A percentile compares a stretch with the other conserved stretches of the same genome.
Conservation (phyloP, 2,329 filamentous ascomycete genomes). For the Botrytis pseudocinerea region DNA sequence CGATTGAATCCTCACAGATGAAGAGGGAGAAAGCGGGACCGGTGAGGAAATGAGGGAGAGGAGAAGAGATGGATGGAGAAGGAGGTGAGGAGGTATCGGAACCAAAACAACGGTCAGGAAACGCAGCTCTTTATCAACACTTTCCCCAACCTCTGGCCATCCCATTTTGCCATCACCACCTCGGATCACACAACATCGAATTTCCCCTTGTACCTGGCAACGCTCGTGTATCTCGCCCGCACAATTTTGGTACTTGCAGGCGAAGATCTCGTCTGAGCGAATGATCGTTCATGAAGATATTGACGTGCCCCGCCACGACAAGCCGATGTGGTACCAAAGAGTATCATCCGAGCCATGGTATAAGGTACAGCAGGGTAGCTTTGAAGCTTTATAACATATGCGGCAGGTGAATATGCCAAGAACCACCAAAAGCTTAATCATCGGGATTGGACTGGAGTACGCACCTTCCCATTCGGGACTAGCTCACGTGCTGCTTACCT, state of each 20-base stretch:
- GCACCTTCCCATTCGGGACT: background rate
- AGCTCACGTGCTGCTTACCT: background rate
- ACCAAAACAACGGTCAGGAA: background rate
- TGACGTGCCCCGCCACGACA: background rate
- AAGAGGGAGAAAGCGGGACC: background rate
- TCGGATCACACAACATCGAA: background rate
- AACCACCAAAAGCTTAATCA: background rate
- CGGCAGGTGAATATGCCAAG: slow-evolving; percentile 9
- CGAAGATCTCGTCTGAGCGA: background rate
- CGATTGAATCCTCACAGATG: background rate
- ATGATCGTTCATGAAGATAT: background rate
- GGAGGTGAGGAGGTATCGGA: background rate
- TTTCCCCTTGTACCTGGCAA: slow-evolving; percentile 1
- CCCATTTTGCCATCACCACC: background rate
- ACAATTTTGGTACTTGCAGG: background rate
- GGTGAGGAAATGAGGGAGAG: background rate
- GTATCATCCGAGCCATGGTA: background rate
- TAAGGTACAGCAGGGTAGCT: background rate
- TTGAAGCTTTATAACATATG: background rate
- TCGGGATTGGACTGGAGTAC: background rate
- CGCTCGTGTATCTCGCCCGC: background rate
- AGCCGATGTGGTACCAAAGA: background rate
- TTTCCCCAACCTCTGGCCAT: background rate
- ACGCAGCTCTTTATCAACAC: background rate
- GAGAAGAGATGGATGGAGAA: background rate